A percentile compares a stretch with the other conserved stretches of the same genome.
Conservation (phyloP, 176 grass and related monocot species). For the Eragrostis curvula region DNA sequence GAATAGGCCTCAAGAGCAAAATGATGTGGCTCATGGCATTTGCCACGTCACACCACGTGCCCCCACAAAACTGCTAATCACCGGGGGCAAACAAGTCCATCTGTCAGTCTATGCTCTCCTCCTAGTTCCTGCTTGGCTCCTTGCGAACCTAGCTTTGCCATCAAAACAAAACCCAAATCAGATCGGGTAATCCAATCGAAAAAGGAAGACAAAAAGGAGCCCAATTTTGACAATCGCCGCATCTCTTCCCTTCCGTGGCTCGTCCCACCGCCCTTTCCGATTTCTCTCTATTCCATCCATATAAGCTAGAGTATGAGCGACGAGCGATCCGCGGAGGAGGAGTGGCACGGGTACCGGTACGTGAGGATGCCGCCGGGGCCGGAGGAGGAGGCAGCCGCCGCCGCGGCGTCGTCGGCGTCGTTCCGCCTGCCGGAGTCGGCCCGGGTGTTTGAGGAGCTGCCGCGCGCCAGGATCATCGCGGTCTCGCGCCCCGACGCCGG, state of each 20-base stretch:
- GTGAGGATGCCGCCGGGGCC: constrained; percentile 39
- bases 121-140: neutral
- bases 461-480: constrained; percentile 59
- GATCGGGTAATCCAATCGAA: neutral
- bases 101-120: neutral
- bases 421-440: constrained; percentile 61
- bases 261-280: neutral
- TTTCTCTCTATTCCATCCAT: neutral
- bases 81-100: neutral
- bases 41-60: neutral
- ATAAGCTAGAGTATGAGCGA: constrained; percentile 32
- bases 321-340: constrained; percentile 2
- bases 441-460: constrained; percentile 75
- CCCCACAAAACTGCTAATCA: neutral
- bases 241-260: neutral
- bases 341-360: constrained; percentile 28
- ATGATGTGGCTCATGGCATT: neutral
- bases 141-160: neutral
- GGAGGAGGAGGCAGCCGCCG: neutral
- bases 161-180: neutral
- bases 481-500: constrained; percentile 73
- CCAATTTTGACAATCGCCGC: neutral
- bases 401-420: constrained; percentile 31
- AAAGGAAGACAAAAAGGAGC: too few relatives aligned
- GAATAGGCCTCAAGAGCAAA: too few relatives aligned